Base-by-base conservation (phyloP, 352 stramenopile species). In the Pythium aquatile region DNA sequence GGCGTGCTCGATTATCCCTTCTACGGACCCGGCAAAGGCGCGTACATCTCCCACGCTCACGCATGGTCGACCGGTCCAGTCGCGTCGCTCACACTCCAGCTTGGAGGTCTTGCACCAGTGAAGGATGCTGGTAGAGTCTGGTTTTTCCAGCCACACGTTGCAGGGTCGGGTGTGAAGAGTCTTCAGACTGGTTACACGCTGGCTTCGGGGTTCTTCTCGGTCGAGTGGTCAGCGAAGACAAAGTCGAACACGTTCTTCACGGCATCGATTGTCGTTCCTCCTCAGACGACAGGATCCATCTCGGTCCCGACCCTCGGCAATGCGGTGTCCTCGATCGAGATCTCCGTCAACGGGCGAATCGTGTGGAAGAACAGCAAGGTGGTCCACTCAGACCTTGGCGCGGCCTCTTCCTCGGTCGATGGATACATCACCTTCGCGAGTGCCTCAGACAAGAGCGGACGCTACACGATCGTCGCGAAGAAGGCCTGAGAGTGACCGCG, bases 31-130 rank as follows among this genome's bases (percentile, higher is more conserved):
- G 72, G 72, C 3, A n/a, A 65, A 6, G 65, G 66, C 13, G 17
- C 55, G 13, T 79, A 75, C 63, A 74, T 79, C 24, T 79, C 68
- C 6, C 72, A 78, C 37, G 69, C 58, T 1, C 72, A 79, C 42
- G 61, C 69, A 16, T 79, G 72, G 72, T 79, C 69, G 16, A 76
- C 72, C 0, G 69, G 72, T 52, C 72, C 72, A 20, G 71, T 70
- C 11, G 61, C 58, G 0, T 76, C 68, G 29, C 33, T 76, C 39
- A 69, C 69, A 11, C 24, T 76, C 3, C 58, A 65, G 4, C 29
- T 76, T 6, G 72, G 72, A 29, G 72, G 72, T 6, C 28, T 58
- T 24, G 32, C 30, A n/a, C 53, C 37, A 11, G 32, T 32, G 33
- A 26, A 17, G 5, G 37, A 74, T 29, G 69, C 62, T 16, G 69